Conservation (phyloP, 2,329 filamentous ascomycete species). For the Diaporthe australafricana region DNA sequence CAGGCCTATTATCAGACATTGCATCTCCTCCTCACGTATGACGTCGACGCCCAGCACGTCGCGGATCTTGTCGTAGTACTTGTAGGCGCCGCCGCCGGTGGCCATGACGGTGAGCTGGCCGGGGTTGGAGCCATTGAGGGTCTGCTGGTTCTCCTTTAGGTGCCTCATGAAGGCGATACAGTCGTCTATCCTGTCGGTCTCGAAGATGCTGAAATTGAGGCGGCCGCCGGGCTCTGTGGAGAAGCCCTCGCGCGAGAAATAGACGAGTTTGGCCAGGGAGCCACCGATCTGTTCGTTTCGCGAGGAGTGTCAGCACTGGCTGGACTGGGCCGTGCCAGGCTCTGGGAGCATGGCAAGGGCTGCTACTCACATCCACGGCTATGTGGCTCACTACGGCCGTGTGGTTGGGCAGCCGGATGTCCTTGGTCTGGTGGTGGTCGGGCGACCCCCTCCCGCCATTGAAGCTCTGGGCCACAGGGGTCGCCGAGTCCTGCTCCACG, state of each 20-base stretch:
- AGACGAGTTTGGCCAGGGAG: constrained; percentile 94
- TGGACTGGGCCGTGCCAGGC: neutral
- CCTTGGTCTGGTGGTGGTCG: constrained; percentile 78
- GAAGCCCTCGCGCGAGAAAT: constrained; percentile 90
- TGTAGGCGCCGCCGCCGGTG: constrained; percentile 94
- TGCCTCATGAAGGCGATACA: constrained; percentile 93
- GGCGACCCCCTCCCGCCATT: constrained; percentile 59
- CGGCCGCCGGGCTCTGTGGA: constrained; percentile 86
- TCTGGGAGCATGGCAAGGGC: neutral
- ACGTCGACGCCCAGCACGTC: constrained; percentile 89
- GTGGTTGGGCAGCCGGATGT: constrained; percentile 96
- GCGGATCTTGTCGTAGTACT: constrained; percentile 93
- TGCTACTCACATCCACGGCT: constrained; percentile 84
- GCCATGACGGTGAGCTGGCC: constrained; percentile 91
- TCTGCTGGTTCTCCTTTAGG: constrained; percentile 84
- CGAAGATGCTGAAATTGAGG: constrained; percentile 95
- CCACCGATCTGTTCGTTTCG: constrained; percentile 81
- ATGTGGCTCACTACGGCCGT: constrained; percentile 96
- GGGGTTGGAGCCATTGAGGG: constrained; percentile 77
- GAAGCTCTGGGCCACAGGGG: constrained; percentile 49
- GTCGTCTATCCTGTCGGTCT: constrained; percentile 93
- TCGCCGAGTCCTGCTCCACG: constrained; percentile 80
- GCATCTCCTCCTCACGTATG: constrained; percentile 96
- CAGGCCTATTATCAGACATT: constrained; percentile 94
- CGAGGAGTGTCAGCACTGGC: neutral